These are phyloP conservation scores for Wallacemonas rigidus DNA, from an alignment of 208 protist genomes.

Conservation along the genomic window DNA sequence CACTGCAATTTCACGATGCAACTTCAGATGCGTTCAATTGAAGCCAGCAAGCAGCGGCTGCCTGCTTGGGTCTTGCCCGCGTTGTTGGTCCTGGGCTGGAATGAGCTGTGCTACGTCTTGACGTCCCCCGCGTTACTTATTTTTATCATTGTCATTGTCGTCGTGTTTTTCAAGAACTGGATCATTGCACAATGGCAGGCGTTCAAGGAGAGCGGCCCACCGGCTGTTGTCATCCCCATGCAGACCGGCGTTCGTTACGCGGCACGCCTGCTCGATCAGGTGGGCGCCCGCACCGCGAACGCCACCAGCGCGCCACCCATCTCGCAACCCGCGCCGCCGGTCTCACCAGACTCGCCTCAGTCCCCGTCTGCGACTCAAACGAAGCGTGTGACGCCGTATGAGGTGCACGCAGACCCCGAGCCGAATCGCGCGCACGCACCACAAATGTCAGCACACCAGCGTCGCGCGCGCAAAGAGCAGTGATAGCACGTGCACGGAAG, in stretches of 20 bases:
- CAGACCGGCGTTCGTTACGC: slow-evolving; percentile 31
- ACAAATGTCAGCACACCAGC: slow-evolving; percentile 26
- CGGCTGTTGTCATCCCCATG: slow-evolving; percentile 55
- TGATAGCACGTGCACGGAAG: slow-evolving; percentile 1
- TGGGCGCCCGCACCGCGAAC: background rate
- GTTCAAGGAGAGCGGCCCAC: slow-evolving; percentile 75
- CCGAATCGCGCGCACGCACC: background rate
- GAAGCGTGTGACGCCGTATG: background rate
- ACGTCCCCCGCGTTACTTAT: slow-evolving; percentile 70
- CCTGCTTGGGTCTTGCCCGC: slow-evolving; percentile 78
- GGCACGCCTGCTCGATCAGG: slow-evolving; percentile 7
- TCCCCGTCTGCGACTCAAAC: slow-evolving; percentile 17
- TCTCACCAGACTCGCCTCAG: slow-evolving; percentile 14
- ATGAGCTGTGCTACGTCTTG: slow-evolving; percentile 83
- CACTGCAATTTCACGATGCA: slow-evolving; percentile 86
- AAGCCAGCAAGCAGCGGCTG: slow-evolving; percentile 57
- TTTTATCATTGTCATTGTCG: slow-evolving; percentile 41
- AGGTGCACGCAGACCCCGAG: slow-evolving; percentile 5
- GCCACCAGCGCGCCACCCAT: background rate
- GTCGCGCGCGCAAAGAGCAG: slow-evolving; percentile 24
- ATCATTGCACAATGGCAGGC: slow-evolving; percentile 71
- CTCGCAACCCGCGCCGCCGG: slow-evolving; percentile 10
- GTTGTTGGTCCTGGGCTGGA: slow-evolving; percentile 75
- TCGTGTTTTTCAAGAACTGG: slow-evolving; percentile 69
- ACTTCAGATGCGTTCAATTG: slow-evolving; percentile 69